phyloP scores from a whole-genome alignment of 768 basidiomycete genomes.

The Termitomyces sp. region DNA sequence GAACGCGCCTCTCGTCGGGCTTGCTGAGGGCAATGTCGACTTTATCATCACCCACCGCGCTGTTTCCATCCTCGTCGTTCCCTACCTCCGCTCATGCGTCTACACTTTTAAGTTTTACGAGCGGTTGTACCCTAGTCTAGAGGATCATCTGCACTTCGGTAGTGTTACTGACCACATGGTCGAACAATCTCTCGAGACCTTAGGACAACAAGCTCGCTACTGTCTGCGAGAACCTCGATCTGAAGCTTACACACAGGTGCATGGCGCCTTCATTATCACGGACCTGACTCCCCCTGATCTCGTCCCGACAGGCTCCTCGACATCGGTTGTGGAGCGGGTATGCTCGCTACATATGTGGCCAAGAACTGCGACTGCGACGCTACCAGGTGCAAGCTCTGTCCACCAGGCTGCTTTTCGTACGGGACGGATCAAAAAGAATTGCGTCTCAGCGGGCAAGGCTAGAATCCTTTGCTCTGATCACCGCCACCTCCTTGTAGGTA shows the following conservation, averaged over 20 bases:
- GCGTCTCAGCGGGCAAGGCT: slow-evolving; percentile 64
- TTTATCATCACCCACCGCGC: slow-evolving; percentile 76
- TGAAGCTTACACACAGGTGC: slow-evolving; percentile 75
- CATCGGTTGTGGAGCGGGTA: slow-evolving; percentile 95
- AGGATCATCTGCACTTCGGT: slow-evolving; percentile 99
- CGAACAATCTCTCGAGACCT: slow-evolving; percentile 82
- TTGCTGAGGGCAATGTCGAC: slow-evolving; percentile 80
- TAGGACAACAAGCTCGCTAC: slow-evolving; percentile 98
- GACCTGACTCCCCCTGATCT: too few species aligned
- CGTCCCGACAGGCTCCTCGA: slow-evolving; percentile 54
- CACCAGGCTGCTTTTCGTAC: slow-evolving; percentile 94
- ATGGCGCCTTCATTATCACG: slow-evolving; percentile 13
- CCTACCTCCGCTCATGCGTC: slow-evolving; percentile 45
- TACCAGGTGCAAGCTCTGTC: slow-evolving; percentile 89
- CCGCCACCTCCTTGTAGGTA: slow-evolving; percentile 77
- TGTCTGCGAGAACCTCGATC: slow-evolving; percentile 91
- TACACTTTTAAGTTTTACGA: slow-evolving; percentile 67
- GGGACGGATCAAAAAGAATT: slow-evolving; percentile 78
- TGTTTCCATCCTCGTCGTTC: slow-evolving; percentile 55
- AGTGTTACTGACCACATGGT: slow-evolving; percentile 58
- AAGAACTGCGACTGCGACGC: slow-evolving; percentile 98
- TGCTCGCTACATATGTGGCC: slow-evolving; percentile 87
- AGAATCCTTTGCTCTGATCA: slow-evolving; percentile 92
- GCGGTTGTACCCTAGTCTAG: slow-evolving; percentile 85
- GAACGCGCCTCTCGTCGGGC: slow-evolving; percentile 77